phyloP scores from a whole-genome alignment of 805 yeast genomes.

The Blastobotrys attinorum region DNA sequence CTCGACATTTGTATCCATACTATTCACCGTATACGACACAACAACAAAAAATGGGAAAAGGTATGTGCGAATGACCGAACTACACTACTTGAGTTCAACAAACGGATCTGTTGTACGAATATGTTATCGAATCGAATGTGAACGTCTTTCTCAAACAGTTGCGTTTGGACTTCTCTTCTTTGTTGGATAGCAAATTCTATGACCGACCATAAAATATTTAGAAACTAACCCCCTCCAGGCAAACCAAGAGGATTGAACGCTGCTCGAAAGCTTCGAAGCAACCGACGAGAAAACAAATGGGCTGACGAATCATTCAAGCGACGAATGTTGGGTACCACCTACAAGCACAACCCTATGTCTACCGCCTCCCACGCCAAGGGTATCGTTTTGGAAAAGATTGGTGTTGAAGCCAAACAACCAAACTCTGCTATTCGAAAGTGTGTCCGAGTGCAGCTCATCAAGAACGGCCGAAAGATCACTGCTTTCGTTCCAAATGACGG shows the following conservation, averaged over 20 bases:
- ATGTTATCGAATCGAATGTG: too few relatives aligned
- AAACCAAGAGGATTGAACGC: constrained; percentile 99
- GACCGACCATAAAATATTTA: neutral
- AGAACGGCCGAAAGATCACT: constrained; percentile 99
- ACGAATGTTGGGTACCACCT: constrained; percentile 98
- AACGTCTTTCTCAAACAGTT: too few relatives aligned
- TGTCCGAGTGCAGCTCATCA: constrained; percentile 99
- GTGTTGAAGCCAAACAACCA: constrained; percentile 99
- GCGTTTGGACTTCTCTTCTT: too few relatives aligned
- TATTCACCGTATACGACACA: too few relatives aligned
- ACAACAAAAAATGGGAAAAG: neutral
- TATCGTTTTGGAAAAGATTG: constrained; percentile 97
- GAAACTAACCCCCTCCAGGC: neutral
- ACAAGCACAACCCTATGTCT: constrained; percentile 99
- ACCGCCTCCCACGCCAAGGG: constrained; percentile 99
- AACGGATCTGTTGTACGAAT: too few relatives aligned
- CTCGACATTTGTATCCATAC: too few relatives aligned
- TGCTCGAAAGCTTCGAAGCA: constrained; percentile 99
- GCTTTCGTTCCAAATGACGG: constrained; percentile 99
- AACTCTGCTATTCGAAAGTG: constrained; percentile 99
- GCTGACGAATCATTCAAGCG: constrained; percentile 97
- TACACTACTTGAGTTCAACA: too few relatives aligned
- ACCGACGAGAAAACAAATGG: constrained; percentile 99
- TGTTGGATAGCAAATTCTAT: neutral
- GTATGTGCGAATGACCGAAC: neutral